A percentile compares a stretch with the other conserved stretches of the same genome.
phyloP scores from a whole-genome alignment of 2,329 filamentous ascomycete genomes.

The Penicillium palitans region DNA sequence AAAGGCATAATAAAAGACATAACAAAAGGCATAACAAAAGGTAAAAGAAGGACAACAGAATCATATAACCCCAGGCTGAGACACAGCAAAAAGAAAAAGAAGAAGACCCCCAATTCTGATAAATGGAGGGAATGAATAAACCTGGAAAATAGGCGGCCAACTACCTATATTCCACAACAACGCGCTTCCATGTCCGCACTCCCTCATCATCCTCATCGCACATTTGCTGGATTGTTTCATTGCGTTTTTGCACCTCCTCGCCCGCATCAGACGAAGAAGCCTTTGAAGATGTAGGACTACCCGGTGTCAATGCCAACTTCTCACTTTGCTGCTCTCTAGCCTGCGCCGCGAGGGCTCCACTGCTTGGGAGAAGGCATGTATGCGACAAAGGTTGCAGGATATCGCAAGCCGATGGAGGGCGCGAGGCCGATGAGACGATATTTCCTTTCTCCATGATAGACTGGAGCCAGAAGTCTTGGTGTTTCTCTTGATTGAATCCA shows the following conservation, averaged over 20 bases:
- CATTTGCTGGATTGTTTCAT: conserved; percentile 35
- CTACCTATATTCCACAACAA: conserved; percentile 40
- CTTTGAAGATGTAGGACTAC: not conserved
- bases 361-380: conserved; percentile 19
- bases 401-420: conserved; percentile 19
- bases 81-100: too few relatives aligned
- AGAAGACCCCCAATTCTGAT: too few relatives aligned
- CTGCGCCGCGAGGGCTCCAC: conserved; percentile 22
- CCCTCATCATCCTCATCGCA: conserved; percentile 33
- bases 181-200: conserved; percentile 35
- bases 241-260: conserved; percentile 29
- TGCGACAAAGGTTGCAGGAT: conserved; percentile 23
- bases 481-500: not conserved
- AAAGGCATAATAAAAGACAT: not conserved
- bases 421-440: not conserved
- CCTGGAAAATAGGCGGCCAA: not conserved
- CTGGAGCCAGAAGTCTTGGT: conserved; percentile 1
- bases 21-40: conserved; percentile 7
- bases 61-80: not conserved
- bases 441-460: conserved; percentile 19
- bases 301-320: too few relatives aligned
- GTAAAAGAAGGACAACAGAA: conserved; percentile 2
- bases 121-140: not conserved
- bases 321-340: conserved; percentile 14
- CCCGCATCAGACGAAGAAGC: not conserved